These are phyloP conservation scores for Vitis riparia DNA, from an alignment of 164 flowering plant species.

Conservation along the genomic window DNA sequence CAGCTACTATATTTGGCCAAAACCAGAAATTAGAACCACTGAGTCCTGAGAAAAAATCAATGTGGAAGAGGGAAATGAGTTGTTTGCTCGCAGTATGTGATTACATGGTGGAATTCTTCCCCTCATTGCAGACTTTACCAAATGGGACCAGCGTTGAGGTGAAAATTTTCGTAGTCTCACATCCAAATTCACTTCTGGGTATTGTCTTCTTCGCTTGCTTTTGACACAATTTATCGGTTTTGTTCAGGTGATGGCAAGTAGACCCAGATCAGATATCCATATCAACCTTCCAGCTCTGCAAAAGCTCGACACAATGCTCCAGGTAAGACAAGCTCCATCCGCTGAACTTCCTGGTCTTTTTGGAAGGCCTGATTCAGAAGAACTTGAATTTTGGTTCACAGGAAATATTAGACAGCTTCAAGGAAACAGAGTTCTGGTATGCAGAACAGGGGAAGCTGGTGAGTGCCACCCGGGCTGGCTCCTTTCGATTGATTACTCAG, in stretches of 20 bases:
- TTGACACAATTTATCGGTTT: conserved; percentile 10
- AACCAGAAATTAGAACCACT: conserved; percentile 75
- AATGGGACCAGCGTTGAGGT: conserved; percentile 74
- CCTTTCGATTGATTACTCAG: conserved; percentile 57
- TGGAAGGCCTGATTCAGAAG: not conserved
- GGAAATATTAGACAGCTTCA: conserved; percentile 75
- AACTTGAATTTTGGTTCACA: conserved; percentile 21
- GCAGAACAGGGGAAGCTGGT: conserved; percentile 64
- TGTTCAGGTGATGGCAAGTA: conserved; percentile 86
- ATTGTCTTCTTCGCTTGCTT: conserved; percentile 1
- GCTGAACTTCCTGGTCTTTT: not conserved
- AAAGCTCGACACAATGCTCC: conserved; percentile 85
- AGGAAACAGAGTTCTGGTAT: conserved; percentile 72
- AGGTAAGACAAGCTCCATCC: conserved; percentile 45
- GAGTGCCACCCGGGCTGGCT: conserved; percentile 49
- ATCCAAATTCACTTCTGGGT: not conserved
- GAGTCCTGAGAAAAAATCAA: conserved; percentile 65
- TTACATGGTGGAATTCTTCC: conserved; percentile 74
- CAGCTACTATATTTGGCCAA: conserved; percentile 92
- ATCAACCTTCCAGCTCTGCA: conserved; percentile 89
- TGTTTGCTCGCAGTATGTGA: conserved; percentile 91
- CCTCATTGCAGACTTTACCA: conserved; percentile 40
- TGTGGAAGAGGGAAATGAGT: conserved; percentile 93
- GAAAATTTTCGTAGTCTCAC: not conserved
- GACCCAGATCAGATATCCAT: conserved; percentile 76